Base-by-base conservation (phyloP, 768 basidiomycete genomes). In the Lactarius akahatsu region DNA sequence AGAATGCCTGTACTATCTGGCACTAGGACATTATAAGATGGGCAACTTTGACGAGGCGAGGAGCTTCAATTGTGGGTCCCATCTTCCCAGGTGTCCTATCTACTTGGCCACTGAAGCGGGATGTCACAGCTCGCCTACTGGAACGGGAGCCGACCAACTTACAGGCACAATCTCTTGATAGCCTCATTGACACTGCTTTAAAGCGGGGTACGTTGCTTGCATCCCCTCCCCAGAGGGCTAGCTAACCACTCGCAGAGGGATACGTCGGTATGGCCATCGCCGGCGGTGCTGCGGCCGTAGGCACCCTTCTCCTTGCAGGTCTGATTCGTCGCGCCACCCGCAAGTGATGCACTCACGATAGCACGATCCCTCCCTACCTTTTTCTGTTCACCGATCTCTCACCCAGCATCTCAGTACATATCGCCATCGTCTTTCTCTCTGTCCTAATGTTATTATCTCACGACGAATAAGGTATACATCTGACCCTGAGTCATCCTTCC, bases 251-350 rank as follows among this genome's bases (percentile, higher is more conserved):
- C 36, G 7, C 76, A 96, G 96, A 99, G 77, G 96, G 96, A n/a
- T 98, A 98, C 76, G 92, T 98, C 59, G 97, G 97, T 57, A 94
- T 99, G 90, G 97, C 95, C 16, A 82, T 99, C 52, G 93, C 88
- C 23, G 96, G 96, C 59, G 94, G 95, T 62, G 89, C 85, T 50
- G 94, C 92, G 16, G 95, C 96, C 16, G 73, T 96, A 26, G 91
- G 93, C 60, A 87, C 90, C 36, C 76, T 94, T 57, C 75, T 90
- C 65, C 65, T 93, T 63, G 89, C 91, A 75, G 80, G 85, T 78
- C 80, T 93, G 74, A 82, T 94, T 85, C 90, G 92, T 86, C 91
- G 91, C 85, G 89, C 91, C 76, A 72, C 76, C 69, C 83, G 83
- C 77, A 84, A 76, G 73, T 77, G 38, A 67, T 59, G 52, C 47